Base-by-base conservation (phyloP, 257 asterid species). In the Rauvolfia tetraphylla region DNA sequence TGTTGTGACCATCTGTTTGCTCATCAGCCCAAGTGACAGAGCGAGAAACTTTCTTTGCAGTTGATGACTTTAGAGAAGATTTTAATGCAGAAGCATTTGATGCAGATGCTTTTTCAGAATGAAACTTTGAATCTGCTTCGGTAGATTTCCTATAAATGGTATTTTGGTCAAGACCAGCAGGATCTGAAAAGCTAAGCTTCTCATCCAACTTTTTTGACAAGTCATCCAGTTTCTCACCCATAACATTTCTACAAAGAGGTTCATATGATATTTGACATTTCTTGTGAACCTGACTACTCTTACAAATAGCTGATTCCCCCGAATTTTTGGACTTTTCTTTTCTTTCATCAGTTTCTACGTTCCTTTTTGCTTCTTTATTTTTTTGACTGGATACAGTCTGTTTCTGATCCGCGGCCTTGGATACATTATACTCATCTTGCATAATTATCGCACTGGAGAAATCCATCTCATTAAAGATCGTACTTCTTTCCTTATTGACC, bases 21-120 rank as follows among this genome's bases (percentile, higher is more conserved):
- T 83, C 89, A 84, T 95, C 98, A 59, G 98, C 98, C 99, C 99
- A 95, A 41, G 93, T 84, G 76, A 95, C 92, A 74, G 89, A 85
- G 48, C 75, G 85, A 51, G 80, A 72, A 72, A 72, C 83, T 87
- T 83, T 89, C 83, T 87, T 89, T 14, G 88, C 83, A 68, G 72
- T 80, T 67, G 91, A 88, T 53, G 90, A 83, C 86, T 90, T 95
- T 68, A 95, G 76, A 76, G 99, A 92, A 84, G 98, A 86, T 75
- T 86, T 94, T 41, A 84, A 83, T 31, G 41, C 61, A 68, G 76
- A 74, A 68, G 58, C 81, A 73, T 79, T 85, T 41, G 79, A 75
- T 41, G 75, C 76, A 72, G 74, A 77, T 49, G 82, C 83, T 46
- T 83, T 79, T 66, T 83, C 86, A 31, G 33, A 56, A 71, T 49